Percentiles rank a stretch among this genome's conserved stretches.
Evolutionary conservation across 768 basidiomycete genomes (phyloP).

Genomic region (Sarcomyxa edulis): DNA sequence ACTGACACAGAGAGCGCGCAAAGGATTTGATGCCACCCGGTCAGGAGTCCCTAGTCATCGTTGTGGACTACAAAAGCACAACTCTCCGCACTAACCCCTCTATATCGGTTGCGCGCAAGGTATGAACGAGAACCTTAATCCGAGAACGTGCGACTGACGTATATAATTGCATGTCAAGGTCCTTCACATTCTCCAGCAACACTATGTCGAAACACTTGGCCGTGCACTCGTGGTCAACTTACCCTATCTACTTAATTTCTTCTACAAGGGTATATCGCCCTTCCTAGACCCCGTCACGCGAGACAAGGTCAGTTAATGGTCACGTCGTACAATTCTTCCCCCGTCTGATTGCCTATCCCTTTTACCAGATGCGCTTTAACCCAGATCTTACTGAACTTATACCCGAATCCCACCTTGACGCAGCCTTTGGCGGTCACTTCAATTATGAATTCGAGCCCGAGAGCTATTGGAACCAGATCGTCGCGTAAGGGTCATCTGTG

Average conservation of each 20-base stretch:
- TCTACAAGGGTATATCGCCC: slow-evolving; percentile 80
- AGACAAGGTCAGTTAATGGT: slow-evolving; percentile 57
- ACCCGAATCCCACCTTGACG: slow-evolving; percentile 70
- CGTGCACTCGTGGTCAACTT: slow-evolving; percentile 81
- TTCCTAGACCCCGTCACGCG: slow-evolving; percentile 86
- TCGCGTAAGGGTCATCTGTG: slow-evolving; percentile 46
- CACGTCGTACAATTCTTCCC: neutral
- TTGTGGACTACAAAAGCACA: slow-evolving; percentile 82
- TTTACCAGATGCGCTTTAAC: slow-evolving; percentile 77
- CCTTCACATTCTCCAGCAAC: slow-evolving; percentile 76
- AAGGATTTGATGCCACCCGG: slow-evolving; percentile 85
- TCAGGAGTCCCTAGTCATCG: slow-evolving; percentile 76
- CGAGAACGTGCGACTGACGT: neutral
- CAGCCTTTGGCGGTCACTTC: slow-evolving; percentile 77
- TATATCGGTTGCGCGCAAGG: slow-evolving; percentile 73
- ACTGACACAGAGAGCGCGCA: slow-evolving; percentile 64
- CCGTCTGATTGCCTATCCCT: neutral
- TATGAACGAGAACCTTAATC: slow-evolving; percentile 14
- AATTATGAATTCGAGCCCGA: slow-evolving; percentile 69
- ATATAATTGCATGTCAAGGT: slow-evolving; percentile 44
- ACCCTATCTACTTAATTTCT: slow-evolving; percentile 66
- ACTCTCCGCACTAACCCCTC: slow-evolving; percentile 83
- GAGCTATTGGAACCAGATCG: slow-evolving; percentile 76
- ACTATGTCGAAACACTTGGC: slow-evolving; percentile 87
- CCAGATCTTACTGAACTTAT: slow-evolving; percentile 75